phyloP scores from a whole-genome alignment of 2,329 filamentous ascomycete genomes.

The Fusarium sp. region DNA sequence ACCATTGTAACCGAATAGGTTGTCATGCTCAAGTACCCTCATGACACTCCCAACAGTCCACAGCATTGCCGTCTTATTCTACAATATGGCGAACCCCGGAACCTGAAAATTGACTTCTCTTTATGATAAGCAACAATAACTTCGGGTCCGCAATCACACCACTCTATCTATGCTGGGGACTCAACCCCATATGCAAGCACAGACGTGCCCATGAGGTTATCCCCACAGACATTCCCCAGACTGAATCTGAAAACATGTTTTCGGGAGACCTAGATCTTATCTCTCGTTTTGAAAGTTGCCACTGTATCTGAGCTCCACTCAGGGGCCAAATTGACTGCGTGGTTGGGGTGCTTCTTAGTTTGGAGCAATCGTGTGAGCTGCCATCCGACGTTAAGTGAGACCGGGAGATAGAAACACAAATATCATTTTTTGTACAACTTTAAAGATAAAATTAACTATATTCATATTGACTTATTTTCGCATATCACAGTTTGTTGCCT shows the following conservation, averaged over 20 bases:
- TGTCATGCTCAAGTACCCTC: not conserved
- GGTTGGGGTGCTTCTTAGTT: not conserved
- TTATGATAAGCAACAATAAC: not conserved
- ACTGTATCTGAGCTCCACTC: slow-evolving; percentile 11
- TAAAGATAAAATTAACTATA: not conserved
- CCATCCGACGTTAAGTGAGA: not conserved
- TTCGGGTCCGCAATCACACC: slow-evolving; percentile 22
- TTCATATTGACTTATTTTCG: not conserved
- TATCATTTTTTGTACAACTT: not conserved
- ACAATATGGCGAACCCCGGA: not conserved
- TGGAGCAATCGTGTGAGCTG: not conserved
- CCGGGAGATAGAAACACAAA: not conserved
- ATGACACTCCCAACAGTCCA: not conserved
- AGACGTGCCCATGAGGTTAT: slow-evolving; percentile 19
- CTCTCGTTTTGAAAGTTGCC: not conserved
- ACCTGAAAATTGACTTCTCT: too few relatives aligned
- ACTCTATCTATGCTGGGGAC: slow-evolving; percentile 9
- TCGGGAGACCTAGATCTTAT: not conserved
- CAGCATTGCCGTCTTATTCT: not conserved
- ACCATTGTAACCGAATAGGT: not conserved
- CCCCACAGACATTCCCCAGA: slow-evolving; percentile 28
- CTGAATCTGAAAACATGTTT: not conserved
- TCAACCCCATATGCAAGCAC: slow-evolving; percentile 21
- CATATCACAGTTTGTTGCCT: not conserved
- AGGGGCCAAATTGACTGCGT: not conserved